A percentile compares a stretch with the other conserved stretches of the same genome.
Evolutionary conservation across 495 filamentous ascomycete genomes (phyloP).

Genomic region (Trichoderma reesei): DNA sequence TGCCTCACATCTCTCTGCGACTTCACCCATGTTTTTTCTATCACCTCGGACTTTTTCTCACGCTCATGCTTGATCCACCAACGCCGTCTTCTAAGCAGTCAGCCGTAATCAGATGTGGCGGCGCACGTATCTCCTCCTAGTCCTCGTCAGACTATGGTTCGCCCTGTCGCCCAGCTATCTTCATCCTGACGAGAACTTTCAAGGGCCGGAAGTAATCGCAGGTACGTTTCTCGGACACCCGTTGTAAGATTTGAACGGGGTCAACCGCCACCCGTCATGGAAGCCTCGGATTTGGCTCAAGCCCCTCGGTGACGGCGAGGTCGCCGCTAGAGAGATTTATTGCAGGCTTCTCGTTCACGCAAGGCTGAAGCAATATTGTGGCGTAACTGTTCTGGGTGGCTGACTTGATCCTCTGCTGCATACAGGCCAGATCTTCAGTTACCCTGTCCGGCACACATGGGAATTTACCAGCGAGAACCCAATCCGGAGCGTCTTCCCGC

Average conservation of each 20-base stretch:
- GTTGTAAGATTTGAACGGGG: not conserved
- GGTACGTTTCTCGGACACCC: slow-evolving; percentile 45
- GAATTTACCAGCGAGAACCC: slow-evolving; percentile 81
- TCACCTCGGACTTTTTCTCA: not conserved
- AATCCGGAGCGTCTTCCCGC: slow-evolving; percentile 87
- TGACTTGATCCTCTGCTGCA: not conserved
- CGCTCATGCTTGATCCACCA: not conserved
- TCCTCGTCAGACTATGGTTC: slow-evolving; percentile 86
- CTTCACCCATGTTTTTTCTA: slow-evolving; percentile 2
- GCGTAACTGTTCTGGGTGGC: not conserved
- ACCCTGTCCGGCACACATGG: slow-evolving; percentile 80
- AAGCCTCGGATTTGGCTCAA: not conserved
- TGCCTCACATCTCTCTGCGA: not conserved
- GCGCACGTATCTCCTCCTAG: slow-evolving; percentile 73
- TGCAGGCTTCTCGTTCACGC: not conserved
- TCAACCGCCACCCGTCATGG: not conserved
- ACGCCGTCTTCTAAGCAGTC: not conserved
- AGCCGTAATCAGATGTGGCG: slow-evolving; percentile 60
- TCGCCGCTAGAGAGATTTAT: not conserved
- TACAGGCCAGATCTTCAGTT: slow-evolving; percentile 78
- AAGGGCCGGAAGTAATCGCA: slow-evolving; percentile 92
- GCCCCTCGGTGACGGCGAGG: not conserved
- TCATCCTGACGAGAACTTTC: slow-evolving; percentile 97
- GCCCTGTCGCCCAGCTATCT: slow-evolving; percentile 91
- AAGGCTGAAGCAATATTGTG: not conserved